Evolutionary conservation across 306 rosid genomes (phyloP), one percentile per base, ranked within the genome.

Genomic region (Trichosanthes truncata): DNA sequence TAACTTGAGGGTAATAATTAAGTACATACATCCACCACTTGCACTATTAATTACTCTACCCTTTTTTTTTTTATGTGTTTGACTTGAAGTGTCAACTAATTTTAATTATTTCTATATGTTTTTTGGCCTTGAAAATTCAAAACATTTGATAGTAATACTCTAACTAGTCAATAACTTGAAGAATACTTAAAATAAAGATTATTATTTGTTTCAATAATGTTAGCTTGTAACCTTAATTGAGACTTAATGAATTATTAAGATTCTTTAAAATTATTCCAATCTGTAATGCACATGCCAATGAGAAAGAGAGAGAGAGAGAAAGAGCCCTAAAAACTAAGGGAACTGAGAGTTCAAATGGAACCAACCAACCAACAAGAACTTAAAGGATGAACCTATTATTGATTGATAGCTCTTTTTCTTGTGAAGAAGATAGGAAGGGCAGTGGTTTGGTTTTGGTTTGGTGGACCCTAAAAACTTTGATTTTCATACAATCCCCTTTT

Each of bases 401-500:
- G 52, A 68, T 40, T 68, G 36, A 29, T 29, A 71, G 6, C 4
- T 67, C 17, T n/a, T 8, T 65, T 35, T 67, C 3, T 38, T 36
- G 69, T 62, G 21, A 7, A 60, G 3, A 7, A 13, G 40, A 33
- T 23, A 1, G 7, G 7, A 23, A 62, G 21, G 75, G 31, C 31
- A 36, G 7, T 20, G 49, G 53, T 46, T 23, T 73, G 26, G 9
- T 9, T 45, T 9, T 9, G 71, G 13, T n/a, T 61, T n/a, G 10
- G 78, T 35, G 78, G 78, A 74, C 78, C 78, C 78, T 48, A 4
- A 74, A 20, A 26, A 9, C 78, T 26, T 29, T 48, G 51, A 49
- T 82, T 59, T 73, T 52, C 77, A 74, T 63, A 68, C 68, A 52
- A 83, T 61, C 73, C 65, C 60, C 77, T 45, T 59, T 79, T 69